Conservation (phyloP, 352 stramenopile species). For the Blastocystis sp. region DNA sequence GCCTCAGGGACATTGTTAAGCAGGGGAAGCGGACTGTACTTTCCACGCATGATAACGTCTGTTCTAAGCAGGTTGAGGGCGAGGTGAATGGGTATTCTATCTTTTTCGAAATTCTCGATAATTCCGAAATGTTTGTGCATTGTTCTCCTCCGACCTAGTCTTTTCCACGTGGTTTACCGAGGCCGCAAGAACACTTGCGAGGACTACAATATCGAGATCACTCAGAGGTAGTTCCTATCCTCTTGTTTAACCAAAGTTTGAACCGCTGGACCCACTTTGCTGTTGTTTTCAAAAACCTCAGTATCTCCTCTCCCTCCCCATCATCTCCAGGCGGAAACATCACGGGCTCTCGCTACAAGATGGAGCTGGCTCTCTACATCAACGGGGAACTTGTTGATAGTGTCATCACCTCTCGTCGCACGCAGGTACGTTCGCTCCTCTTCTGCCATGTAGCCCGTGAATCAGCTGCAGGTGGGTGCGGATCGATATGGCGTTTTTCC, state of each 20-base stretch:
- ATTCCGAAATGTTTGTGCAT: not conserved
- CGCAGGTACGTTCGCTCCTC: not conserved
- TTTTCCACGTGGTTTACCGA: not conserved
- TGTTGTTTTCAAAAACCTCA: constrained; percentile 24
- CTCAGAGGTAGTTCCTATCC: not conserved
- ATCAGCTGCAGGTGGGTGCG: not conserved
- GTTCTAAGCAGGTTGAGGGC: not conserved
- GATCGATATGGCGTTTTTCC: not conserved
- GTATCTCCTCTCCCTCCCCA: not conserved
- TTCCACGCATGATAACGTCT: not conserved
- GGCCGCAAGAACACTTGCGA: constrained; percentile 8
- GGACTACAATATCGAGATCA: not conserved
- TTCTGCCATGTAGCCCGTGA: not conserved
- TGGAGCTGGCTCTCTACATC: constrained; percentile 13
- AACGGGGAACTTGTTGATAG: constrained; percentile 17
- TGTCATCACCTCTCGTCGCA: not conserved
- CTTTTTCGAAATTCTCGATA: constrained; percentile 9
- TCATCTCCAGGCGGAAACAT: not conserved
- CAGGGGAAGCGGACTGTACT: constrained; percentile 3
- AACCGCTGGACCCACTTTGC: constrained; percentile 33
- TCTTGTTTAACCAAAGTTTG: not conserved
- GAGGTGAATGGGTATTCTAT: not conserved
- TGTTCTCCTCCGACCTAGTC: not conserved
- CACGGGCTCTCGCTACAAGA: not conserved
- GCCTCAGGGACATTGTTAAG: not conserved